These are phyloP conservation scores for Oryza australiensis DNA, from an alignment of 176 grass and related monocot species.

Conservation along the genomic window DNA sequence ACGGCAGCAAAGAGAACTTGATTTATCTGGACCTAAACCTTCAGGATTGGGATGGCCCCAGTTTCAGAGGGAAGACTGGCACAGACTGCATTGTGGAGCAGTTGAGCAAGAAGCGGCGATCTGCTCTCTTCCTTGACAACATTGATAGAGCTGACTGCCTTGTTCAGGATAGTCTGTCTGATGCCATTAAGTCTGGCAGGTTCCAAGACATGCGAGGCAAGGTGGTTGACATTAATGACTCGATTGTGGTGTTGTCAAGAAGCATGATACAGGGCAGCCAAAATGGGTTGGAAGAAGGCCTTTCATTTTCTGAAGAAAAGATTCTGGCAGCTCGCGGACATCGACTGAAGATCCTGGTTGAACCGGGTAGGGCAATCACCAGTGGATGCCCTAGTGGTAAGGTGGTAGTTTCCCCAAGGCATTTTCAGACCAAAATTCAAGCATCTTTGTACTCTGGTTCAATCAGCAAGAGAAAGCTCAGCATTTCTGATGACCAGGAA, in stretches of 20 bases:
- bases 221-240: constrained; percentile 53
- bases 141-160: constrained; percentile 68
- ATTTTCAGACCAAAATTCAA: constrained; percentile 1
- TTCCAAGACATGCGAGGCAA: constrained; percentile 56
- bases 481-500: constrained; percentile 33
- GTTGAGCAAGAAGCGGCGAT: constrained; percentile 61
- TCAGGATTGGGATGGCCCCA: constrained; percentile 39
- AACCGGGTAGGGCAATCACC: not conserved
- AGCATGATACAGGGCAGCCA: constrained; percentile 29
- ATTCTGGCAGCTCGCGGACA: constrained; percentile 47
- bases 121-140: constrained; percentile 79
- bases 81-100: constrained; percentile 70
- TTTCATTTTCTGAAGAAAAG: constrained; percentile 62
- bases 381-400: constrained; percentile 25
- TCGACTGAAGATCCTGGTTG: constrained; percentile 70
- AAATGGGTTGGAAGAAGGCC: constrained; percentile 35
- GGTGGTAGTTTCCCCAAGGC: constrained; percentile 32
- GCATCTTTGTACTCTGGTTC: constrained; percentile 29
- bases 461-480: constrained; percentile 58
- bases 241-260: constrained; percentile 66
- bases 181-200: constrained; percentile 58
- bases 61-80: constrained; percentile 70
- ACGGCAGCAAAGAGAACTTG: constrained; percentile 59
- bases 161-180: constrained; percentile 52
- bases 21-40: constrained; percentile 69